These are phyloP conservation scores for Calocera cornea DNA, from an alignment of 768 basidiomycete species.

Conservation along the genomic window DNA sequence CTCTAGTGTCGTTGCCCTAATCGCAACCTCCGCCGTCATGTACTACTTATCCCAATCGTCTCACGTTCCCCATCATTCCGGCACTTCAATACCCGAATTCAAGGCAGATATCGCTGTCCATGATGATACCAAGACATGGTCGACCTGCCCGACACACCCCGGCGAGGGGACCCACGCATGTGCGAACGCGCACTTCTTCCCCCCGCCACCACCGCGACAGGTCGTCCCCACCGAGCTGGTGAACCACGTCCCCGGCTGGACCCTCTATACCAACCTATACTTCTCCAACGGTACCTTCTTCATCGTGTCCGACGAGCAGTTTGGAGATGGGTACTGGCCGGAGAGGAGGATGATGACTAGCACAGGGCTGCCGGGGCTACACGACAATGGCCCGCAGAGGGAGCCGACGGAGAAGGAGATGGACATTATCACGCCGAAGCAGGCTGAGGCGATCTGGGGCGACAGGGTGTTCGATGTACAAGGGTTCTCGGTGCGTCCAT, in stretches of 20 bases:
- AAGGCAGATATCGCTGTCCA: background rate
- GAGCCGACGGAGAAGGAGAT: slow-evolving; percentile 55
- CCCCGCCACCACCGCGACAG: background rate
- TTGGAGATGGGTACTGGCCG: slow-evolving; percentile 31
- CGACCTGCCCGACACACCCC: background rate
- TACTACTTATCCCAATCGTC: background rate
- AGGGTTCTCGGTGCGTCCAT: slow-evolving; percentile 51
- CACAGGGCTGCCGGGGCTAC: slow-evolving; percentile 43
- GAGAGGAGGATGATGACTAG: slow-evolving; percentile 19
- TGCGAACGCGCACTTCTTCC: background rate
- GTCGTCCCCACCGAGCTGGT: background rate
- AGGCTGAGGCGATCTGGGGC: slow-evolving; percentile 54
- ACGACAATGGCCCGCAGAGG: slow-evolving; percentile 50
- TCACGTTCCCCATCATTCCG: background rate
- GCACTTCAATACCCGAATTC: background rate
- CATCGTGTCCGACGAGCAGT: slow-evolving; percentile 39
- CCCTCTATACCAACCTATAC: slow-evolving; percentile 69
- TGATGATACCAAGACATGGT: background rate
- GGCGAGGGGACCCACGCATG: background rate
- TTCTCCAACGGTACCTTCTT: slow-evolving; percentile 70
- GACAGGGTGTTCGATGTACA: slow-evolving; percentile 51
- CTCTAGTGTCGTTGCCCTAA: background rate
- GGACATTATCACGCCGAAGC: slow-evolving; percentile 42
- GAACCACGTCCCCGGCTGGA: slow-evolving; percentile 66
- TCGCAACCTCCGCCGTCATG: background rate